Conservation (phyloP, 2,329 filamentous ascomycete genomes). For the Fusarium annulatum region DNA sequence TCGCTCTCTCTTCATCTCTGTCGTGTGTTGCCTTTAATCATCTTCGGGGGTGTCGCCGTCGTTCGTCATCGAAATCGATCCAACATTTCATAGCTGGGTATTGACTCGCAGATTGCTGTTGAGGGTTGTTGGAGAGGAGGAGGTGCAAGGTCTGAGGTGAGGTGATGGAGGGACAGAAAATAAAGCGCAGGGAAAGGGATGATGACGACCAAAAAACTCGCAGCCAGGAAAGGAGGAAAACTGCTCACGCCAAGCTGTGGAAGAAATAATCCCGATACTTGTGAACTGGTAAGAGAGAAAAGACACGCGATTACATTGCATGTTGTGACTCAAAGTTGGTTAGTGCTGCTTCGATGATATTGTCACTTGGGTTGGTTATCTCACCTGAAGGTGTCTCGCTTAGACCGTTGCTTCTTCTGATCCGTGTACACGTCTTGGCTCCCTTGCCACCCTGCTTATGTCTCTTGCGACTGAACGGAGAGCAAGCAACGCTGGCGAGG, state of each 20-base stretch:
- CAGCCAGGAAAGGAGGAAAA: background rate
- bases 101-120: constrained; percentile 26
- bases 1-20: background rate
- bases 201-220: constrained; percentile 30
- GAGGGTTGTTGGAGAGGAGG: constrained; percentile 39
- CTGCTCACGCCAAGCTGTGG: constrained; percentile 1
- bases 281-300: background rate
- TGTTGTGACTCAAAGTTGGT: background rate
- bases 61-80: background rate
- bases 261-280: background rate
- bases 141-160: constrained; percentile 21
- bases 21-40: background rate
- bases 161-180: constrained; percentile 39
- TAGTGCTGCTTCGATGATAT: background rate
- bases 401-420: background rate
- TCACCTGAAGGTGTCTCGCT: background rate
- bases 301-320: background rate
- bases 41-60: background rate
- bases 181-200: constrained; percentile 36
- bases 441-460: background rate
- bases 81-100: background rate
- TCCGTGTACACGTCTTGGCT: background rate
- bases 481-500: background rate
- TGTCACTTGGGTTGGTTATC: background rate
- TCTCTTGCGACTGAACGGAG: background rate